Evolutionary conservation across 495 filamentous ascomycete species (phyloP).

Genomic region (Cercophora newfieldiana): DNA sequence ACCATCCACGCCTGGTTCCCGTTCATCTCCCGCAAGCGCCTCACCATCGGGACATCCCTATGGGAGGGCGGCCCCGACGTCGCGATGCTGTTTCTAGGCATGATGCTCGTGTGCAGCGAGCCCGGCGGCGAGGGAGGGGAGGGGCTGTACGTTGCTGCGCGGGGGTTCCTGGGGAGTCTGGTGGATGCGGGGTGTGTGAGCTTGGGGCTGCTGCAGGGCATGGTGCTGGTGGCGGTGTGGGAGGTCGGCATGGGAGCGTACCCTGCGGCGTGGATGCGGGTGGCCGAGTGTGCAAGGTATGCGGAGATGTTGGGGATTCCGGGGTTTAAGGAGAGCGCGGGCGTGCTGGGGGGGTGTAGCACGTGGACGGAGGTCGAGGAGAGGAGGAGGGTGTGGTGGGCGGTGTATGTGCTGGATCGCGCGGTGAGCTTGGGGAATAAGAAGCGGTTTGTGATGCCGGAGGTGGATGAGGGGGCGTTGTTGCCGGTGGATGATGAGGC

Average conservation of each 20-base stretch:
- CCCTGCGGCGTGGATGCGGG: constrained; percentile 49
- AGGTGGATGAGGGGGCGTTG: constrained; percentile 39
- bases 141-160: constrained; percentile 44
- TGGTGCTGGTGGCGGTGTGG: constrained; percentile 47
- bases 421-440: constrained; percentile 47
- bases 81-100: constrained; percentile 49
- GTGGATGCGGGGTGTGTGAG: constrained; percentile 43
- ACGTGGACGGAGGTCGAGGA: constrained; percentile 55
- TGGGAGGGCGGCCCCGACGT: constrained; percentile 49
- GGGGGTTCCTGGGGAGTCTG: constrained; percentile 41
- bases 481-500: constrained; percentile 48
- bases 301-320: constrained; percentile 51
- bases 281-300: constrained; percentile 45
- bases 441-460: constrained; percentile 41
- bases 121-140: constrained; percentile 28
- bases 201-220: constrained; percentile 45
- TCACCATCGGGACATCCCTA: constrained; percentile 40
- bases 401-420: constrained; percentile 50
- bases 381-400: constrained; percentile 52
- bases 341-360: constrained; percentile 38
- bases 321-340: constrained; percentile 28
- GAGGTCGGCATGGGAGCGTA: constrained; percentile 52
- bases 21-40: constrained; percentile 50
- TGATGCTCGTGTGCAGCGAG: constrained; percentile 47
- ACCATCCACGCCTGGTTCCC: constrained; percentile 50